Conservation (phyloP, 2,329 filamentous ascomycete species). For the Gnomoniopsis smithogilvyi region DNA sequence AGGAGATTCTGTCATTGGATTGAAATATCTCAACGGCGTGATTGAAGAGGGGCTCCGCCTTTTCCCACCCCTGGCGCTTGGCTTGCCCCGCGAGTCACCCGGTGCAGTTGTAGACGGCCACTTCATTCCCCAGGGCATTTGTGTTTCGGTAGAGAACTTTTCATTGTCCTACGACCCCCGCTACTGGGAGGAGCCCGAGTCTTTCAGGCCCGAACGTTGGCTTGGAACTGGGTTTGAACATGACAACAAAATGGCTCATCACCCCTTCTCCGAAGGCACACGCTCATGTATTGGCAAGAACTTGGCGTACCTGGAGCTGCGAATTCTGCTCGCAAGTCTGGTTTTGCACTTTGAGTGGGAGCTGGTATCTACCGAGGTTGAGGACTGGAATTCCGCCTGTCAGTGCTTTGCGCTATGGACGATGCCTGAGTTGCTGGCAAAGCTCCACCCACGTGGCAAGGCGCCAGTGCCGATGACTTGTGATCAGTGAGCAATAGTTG, state of each 20-base stretch:
- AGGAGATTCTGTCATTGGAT: not conserved
- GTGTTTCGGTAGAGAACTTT: not conserved
- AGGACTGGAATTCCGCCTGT: not conserved
- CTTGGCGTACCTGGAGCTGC: conserved; percentile 8
- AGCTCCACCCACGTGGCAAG: not conserved
- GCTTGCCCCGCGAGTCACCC: not conserved
- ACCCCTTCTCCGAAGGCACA: not conserved
- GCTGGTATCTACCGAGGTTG: not conserved
- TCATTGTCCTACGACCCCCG: not conserved
- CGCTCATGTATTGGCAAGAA: not conserved
- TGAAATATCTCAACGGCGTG: conserved; percentile 17
- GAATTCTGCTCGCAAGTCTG: not conserved
- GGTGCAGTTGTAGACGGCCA: not conserved
- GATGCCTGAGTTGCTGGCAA: not conserved
- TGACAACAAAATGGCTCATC: not conserved
- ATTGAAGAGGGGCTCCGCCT: conserved; percentile 15
- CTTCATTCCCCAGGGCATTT: not conserved
- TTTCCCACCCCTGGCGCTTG: conserved; percentile 10
- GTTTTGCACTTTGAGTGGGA: not conserved
- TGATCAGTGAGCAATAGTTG: too few relatives aligned
- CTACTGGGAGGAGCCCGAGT: not conserved
- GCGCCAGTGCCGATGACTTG: too few relatives aligned
- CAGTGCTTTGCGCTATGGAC: not conserved
- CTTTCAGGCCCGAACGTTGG: not conserved
- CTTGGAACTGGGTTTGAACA: not conserved